Base-by-base conservation (phyloP, 192 early-diverging fungal genomes). In the Glomus cerebriforme region DNA sequence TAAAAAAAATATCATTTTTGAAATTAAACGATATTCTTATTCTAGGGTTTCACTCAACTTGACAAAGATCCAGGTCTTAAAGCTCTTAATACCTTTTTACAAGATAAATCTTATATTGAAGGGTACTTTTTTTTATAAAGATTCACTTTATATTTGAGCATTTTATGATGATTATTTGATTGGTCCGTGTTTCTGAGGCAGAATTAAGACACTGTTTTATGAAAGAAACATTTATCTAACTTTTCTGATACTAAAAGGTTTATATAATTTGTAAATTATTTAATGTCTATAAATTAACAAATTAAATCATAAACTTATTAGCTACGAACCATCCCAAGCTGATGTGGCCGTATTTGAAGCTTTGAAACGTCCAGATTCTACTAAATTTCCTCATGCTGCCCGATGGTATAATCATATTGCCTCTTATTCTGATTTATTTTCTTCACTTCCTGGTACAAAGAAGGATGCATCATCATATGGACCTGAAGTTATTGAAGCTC, bases 341-440 rank as follows among this genome's bases (percentile, higher is more conserved):
- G 97, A 98, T 79, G 92, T 92, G 79, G 90, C 93, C 79, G 91
- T 98, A 84, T 97, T 95, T 86, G 90, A 93, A 79, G 89, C 90
- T 37, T 82, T 96, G 74, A 79, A 88, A 59, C 7, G 29, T 75
- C 95, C 95, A 80, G 88, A 91, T 68, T 90, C 91, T 79, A 82
- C 74, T 77, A 86, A 88, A 75, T 95, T 89, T 87, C 96, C 95
- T 77, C 93, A 98, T 85, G 91, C 92, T 77, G 91, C 93, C 80
- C 93, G 97, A 87, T 98, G 97, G 97, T 97, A 96, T 92, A 92
- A 91, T 84, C 96, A 98, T 92, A 94, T 98, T 81, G 87, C 88
- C 59, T 80, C 89, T 47, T 78, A 78, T 34, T 77, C 22, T n/a
- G 49, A 78, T 31, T n/a, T 35, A 58, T 64, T 60, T 67, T 19